Evolutionary conservation across 345 rosid genomes (phyloP), one percentile per base, ranked within the genome.

Genomic region (Aquilaria yunnanensis): DNA sequence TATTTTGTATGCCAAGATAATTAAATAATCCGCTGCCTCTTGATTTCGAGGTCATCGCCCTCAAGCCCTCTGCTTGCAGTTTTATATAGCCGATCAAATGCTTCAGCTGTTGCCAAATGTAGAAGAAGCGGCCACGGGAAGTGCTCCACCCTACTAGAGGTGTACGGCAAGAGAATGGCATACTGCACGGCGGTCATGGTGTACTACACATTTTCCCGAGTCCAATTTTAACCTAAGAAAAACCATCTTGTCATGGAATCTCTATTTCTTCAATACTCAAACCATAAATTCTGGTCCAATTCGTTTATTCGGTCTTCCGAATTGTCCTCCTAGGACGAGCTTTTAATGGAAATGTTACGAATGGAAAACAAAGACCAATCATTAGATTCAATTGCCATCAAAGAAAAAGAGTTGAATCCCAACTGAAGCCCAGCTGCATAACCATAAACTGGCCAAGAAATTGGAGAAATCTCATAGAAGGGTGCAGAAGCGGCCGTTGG

Each of bases 401-500:
- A 16, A 16, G 23, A 16, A 16, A 16, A 16, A 16, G 23, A 16
- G 23, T 16, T 16, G 23, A 16, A 16, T 16, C 23, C 56, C 5
- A 64, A 56, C 67, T 5, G 2, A 56, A 32, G 4, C 1, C 57
- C 23, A 16, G 23, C 23, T 16, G 23, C 23, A 16, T 16, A 16
- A 16, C 23, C 33, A 65, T 33, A 41, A 72, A 73, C 23, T 16
- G 23, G 23, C 23, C 23, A 16, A 62, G 73, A 76, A 68, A 56
- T 48, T 63, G 54, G 79, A 74, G 33, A 84, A 64, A 53, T 60
- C 82, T 6, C 81, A 77, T 67, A 88, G 76, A 88, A 88, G 29
- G 92, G 83, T 0, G 70, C 92, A 66, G 79, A 64, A 75, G 57
- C 92, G 68, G 92, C 92, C 0, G 83, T 92, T 89, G 92, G 96